These are phyloP conservation scores for Elaeis guineensis DNA, from an alignment of 176 grass and related monocot genomes.

Conservation along the genomic window DNA sequence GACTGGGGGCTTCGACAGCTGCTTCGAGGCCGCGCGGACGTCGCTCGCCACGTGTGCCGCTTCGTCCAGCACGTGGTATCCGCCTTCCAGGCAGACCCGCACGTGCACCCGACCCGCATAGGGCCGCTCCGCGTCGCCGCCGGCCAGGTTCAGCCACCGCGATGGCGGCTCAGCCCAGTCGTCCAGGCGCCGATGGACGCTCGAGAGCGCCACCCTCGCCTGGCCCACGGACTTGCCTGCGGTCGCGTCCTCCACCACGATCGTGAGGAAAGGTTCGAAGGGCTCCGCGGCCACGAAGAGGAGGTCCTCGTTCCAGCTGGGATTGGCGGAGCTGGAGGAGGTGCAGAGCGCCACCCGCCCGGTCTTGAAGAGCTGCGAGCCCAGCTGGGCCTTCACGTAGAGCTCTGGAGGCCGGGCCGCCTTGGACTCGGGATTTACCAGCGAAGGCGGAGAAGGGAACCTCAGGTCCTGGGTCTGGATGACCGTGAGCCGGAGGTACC, in stretches of 20 bases:
- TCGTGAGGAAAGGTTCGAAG: conserved; percentile 67
- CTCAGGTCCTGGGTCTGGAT: conserved; percentile 92
- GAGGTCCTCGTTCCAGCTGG: conserved; percentile 94
- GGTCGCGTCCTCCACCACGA: conserved; percentile 67
- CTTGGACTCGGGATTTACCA: conserved; percentile 33
- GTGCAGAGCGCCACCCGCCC: conserved; percentile 50
- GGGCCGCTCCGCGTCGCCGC: conserved; percentile 47
- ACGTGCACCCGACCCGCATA: conserved; percentile 94
- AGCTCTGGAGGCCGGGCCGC: conserved; percentile 48
- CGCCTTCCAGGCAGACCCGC: conserved; percentile 84
- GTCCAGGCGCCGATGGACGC: conserved; percentile 65
- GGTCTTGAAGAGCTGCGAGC: conserved; percentile 83
- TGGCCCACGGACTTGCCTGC: conserved; percentile 51
- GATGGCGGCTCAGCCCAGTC: conserved; percentile 76
- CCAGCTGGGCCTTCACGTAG: conserved; percentile 79
- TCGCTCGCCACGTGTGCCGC: conserved; percentile 88
- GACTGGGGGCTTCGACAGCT: conserved; percentile 87
- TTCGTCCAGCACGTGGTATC: conserved; percentile 98
- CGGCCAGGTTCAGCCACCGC: conserved; percentile 83
- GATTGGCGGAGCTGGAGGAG: conserved; percentile 54
- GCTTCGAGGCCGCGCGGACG: conserved; percentile 89
- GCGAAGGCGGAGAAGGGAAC: conserved; percentile 19
- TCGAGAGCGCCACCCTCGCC: conserved; percentile 54
- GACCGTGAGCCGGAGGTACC: conserved; percentile 82
- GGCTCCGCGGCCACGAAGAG: conserved; percentile 92